Evolutionary conservation across 306 rosid genomes (phyloP).

Genomic region (Hippophae tibetana): DNA sequence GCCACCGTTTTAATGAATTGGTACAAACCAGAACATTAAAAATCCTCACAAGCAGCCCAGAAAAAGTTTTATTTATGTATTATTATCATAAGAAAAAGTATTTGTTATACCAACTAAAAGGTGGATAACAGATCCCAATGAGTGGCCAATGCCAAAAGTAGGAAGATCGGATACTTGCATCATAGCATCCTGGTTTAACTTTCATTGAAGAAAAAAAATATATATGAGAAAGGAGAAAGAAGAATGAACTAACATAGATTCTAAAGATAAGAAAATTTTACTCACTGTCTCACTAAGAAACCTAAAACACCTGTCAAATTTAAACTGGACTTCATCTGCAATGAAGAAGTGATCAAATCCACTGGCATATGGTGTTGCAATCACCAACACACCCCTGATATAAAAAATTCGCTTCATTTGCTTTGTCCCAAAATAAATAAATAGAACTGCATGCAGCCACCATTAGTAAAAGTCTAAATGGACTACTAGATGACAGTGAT

Average conservation of each 20-base stretch:
- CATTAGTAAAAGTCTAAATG: slow-evolving; percentile 1
- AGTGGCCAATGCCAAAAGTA: slow-evolving; percentile 85
- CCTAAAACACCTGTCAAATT: slow-evolving; percentile 83
- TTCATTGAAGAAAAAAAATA: not conserved
- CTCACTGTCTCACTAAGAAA: slow-evolving; percentile 55
- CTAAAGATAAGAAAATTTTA: slow-evolving; percentile 15
- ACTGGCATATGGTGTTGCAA: slow-evolving; percentile 97
- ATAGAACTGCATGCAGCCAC: slow-evolving; percentile 7
- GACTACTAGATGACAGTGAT: not conserved
- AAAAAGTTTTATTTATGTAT: not conserved
- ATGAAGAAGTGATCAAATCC: slow-evolving; percentile 96
- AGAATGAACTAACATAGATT: slow-evolving; percentile 10
- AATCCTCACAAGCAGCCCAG: slow-evolving; percentile 15
- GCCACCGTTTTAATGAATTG: slow-evolving; percentile 24
- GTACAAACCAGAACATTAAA: slow-evolving; percentile 21
- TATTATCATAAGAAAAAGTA: slow-evolving; percentile 1
- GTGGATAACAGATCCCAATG: slow-evolving; percentile 95
- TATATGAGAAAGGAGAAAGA: not conserved
- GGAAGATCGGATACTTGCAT: slow-evolving; percentile 85
- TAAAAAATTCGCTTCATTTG: slow-evolving; percentile 11
- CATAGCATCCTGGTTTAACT: slow-evolving; percentile 21
- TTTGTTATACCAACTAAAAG: slow-evolving; percentile 75
- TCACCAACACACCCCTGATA: slow-evolving; percentile 69
- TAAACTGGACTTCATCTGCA: slow-evolving; percentile 94
- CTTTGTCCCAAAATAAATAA: slow-evolving; percentile 10